phyloP scores from a whole-genome alignment of 805 yeast genomes.

The Pachysolen tannophilus region DNA sequence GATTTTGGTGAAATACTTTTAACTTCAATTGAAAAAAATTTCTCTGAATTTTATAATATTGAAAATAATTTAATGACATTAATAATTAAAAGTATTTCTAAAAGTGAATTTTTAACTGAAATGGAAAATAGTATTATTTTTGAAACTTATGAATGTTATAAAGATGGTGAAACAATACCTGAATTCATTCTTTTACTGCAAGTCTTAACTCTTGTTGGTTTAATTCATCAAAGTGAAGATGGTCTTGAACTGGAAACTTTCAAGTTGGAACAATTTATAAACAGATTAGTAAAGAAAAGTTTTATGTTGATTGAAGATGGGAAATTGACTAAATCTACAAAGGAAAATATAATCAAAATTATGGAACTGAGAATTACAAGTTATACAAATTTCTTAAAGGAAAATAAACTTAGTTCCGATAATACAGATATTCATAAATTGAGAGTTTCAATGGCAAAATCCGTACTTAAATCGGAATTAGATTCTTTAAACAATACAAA shows the following conservation, averaged over 20 bases:
- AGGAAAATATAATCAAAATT: conserved; percentile 23
- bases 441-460: conserved; percentile 38
- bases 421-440: conserved; percentile 17
- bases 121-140: conserved; percentile 33
- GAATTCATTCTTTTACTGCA: conserved; percentile 51
- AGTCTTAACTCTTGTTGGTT: conserved; percentile 32
- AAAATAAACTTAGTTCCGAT: conserved; percentile 8
- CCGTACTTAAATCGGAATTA: conserved; percentile 51
- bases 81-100: conserved; percentile 28
- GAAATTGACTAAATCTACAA: conserved; percentile 32
- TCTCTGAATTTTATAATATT: conserved; percentile 19
- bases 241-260: conserved; percentile 8
- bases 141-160: conserved; percentile 58
- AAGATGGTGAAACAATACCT: conserved; percentile 47
- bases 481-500: conserved; percentile 36
- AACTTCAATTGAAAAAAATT: conserved; percentile 28
- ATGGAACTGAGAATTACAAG: conserved; percentile 29
- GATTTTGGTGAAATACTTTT: conserved; percentile 77
- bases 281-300: conserved; percentile 50
- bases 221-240: conserved; percentile 17
- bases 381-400: no score
- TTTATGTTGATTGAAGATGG: conserved; percentile 49
- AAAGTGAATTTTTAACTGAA: conserved; percentile 24
- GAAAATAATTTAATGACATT: conserved; percentile 24
- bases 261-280: conserved; percentile 27